Conservation (phyloP, 1,284 basidiomycete genomes). For the Pisolithus thermaeus region DNA sequence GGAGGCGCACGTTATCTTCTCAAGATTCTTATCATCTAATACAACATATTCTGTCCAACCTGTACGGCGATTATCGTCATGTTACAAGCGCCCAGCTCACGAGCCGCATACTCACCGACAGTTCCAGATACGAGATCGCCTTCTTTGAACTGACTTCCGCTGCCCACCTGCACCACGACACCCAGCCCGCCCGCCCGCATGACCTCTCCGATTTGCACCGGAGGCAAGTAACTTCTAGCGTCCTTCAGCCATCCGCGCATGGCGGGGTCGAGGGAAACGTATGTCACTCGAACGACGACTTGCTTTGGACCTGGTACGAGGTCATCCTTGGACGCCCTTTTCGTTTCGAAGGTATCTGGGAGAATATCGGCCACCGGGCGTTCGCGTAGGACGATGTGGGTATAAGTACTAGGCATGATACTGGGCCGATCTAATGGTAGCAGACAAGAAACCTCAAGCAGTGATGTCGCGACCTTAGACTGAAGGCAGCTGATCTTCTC, state of each 20-base stretch:
- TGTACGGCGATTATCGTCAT: conserved; percentile 17
- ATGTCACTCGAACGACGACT: conserved; percentile 68
- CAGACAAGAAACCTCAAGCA: too few species aligned
- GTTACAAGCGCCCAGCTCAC: background rate
- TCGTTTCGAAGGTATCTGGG: conserved; percentile 65
- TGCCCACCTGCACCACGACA: conserved; percentile 57
- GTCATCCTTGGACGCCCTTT: conserved; percentile 44
- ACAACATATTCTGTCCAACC: conserved; percentile 80
- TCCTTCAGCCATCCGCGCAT: conserved; percentile 83
- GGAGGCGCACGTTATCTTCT: conserved; percentile 36
- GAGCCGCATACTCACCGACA: conserved; percentile 42
- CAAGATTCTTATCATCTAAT: conserved; percentile 47
- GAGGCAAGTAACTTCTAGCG: conserved; percentile 58
- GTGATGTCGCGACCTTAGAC: too few species aligned
- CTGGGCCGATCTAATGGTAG: too few species aligned
- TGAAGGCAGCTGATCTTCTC: too few species aligned
- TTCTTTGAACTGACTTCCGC: conserved; percentile 45
- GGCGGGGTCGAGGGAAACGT: conserved; percentile 77
- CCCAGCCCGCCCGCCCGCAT: conserved; percentile 77
- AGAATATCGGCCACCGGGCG: conserved; percentile 64
- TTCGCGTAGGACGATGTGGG: conserved; percentile 67
- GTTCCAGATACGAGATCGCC: conserved; percentile 65
- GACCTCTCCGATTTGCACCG: conserved; percentile 77
- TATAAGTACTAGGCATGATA: conserved; percentile 40
- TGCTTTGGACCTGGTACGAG: conserved; percentile 54